Conservation (phyloP, 192 early-diverging fungal genomes). For the Chytriomyces sp. region DNA sequence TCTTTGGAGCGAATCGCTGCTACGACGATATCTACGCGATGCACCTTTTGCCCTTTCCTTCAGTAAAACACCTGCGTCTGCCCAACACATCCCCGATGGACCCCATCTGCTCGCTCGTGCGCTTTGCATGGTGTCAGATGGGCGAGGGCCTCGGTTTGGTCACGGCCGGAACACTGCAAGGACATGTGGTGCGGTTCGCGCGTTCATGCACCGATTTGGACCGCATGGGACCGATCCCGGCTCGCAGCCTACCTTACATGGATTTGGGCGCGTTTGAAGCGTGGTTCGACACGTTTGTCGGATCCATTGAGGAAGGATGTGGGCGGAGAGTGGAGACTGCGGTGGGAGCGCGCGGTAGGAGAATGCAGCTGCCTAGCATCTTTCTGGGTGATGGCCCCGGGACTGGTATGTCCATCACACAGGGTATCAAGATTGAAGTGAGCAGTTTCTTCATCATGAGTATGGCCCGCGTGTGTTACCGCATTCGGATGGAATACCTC, state of each 20-base stretch:
- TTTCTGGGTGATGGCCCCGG: slow-evolving; percentile 8
- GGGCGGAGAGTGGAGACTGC: background rate
- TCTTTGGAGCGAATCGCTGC: slow-evolving; percentile 20
- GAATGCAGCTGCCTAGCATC: background rate
- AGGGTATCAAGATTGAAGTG: slow-evolving; percentile 19
- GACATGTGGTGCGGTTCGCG: slow-evolving; percentile 18
- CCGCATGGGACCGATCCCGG: slow-evolving; percentile 17
- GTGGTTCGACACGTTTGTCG: slow-evolving; percentile 2
- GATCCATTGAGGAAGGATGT: background rate
- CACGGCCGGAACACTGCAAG: background rate
- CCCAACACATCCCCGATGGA: background rate
- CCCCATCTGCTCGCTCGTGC: background rate
- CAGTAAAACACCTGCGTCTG: background rate
- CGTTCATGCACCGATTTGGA: background rate
- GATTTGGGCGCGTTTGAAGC: slow-evolving; percentile 17
- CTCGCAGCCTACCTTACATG: background rate
- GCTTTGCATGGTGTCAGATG: slow-evolving; percentile 7
- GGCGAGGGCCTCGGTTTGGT: slow-evolving; percentile 13
- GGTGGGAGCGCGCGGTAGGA: background rate
- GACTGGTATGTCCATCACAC: slow-evolving; percentile 13
- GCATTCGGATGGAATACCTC: slow-evolving; percentile 2
- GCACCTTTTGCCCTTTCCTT: background rate
- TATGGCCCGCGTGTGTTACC: slow-evolving; percentile 23
- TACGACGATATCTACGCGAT: slow-evolving; percentile 20
- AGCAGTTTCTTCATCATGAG: slow-evolving; percentile 4